Conservation (phyloP, 2,329 filamentous ascomycete species). For the Myotisia sp. region DNA sequence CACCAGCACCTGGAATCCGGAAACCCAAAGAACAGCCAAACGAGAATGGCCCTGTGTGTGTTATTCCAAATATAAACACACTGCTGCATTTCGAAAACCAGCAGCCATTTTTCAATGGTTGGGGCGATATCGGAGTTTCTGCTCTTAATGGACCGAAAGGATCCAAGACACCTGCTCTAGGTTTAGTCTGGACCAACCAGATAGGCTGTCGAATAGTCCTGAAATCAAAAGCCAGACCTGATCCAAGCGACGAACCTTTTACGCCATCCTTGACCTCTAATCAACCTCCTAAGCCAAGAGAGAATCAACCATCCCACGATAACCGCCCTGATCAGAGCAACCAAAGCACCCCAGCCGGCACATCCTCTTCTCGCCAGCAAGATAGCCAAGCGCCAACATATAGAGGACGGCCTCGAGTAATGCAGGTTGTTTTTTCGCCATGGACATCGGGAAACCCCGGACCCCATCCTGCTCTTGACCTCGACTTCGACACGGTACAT, state of each 20-base stretch:
- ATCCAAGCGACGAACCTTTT: not conserved
- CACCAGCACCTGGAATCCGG: slow-evolving; percentile 2
- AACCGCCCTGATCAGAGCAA: not conserved
- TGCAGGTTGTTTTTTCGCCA: slow-evolving; percentile 81
- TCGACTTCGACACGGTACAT: slow-evolving; percentile 3
- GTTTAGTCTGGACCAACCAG: slow-evolving; percentile 83
- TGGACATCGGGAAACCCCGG: slow-evolving; percentile 42
- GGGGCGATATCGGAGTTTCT: slow-evolving; percentile 52
- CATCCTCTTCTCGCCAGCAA: not conserved
- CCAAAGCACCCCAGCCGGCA: slow-evolving; percentile 1
- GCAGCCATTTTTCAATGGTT: slow-evolving; percentile 88
- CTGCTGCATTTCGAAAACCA: slow-evolving; percentile 71
- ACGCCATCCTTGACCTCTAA: not conserved
- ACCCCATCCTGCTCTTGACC: not conserved
- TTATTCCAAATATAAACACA: slow-evolving; percentile 27
- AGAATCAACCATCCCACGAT: not conserved
- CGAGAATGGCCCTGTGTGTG: slow-evolving; percentile 16
- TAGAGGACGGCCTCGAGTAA: slow-evolving; percentile 26
- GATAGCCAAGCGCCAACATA: not conserved
- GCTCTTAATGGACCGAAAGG: slow-evolving; percentile 2
- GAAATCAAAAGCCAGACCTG: slow-evolving; percentile 33
- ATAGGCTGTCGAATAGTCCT: slow-evolving; percentile 69
- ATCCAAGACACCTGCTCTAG: slow-evolving; percentile 68
- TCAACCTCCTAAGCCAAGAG: not conserved
- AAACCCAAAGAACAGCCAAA: too few species aligned